phyloP scores from a whole-genome alignment of 805 yeast species.

The Ascoidea tarda region DNA sequence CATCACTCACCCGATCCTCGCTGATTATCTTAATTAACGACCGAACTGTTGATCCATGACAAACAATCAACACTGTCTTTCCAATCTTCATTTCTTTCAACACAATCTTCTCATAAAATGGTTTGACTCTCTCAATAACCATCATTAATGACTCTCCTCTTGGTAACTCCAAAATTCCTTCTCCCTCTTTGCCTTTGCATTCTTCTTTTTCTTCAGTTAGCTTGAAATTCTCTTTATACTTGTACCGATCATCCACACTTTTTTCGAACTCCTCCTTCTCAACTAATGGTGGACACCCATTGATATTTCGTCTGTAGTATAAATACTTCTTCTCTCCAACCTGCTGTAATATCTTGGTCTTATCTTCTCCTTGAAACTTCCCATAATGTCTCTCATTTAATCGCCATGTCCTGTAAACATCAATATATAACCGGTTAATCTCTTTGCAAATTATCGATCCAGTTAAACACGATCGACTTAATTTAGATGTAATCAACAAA shows the following conservation, averaged over 20 bases:
- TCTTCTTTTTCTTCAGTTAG: slow-evolving; percentile 9
- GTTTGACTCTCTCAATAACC: slow-evolving; percentile 54
- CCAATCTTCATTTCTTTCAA: slow-evolving; percentile 31
- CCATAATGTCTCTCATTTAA: slow-evolving; percentile 81
- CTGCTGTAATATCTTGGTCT: slow-evolving; percentile 46
- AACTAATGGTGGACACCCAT: slow-evolving; percentile 50
- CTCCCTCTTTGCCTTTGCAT: too few relatives aligned
- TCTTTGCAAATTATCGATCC: slow-evolving; percentile 30
- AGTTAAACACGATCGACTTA: slow-evolving; percentile 33
- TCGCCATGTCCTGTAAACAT: slow-evolving; percentile 60
- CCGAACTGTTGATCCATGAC: slow-evolving; percentile 75
- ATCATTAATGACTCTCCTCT: slow-evolving; percentile 60
- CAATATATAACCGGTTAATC: slow-evolving; percentile 18
- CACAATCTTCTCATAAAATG: slow-evolving; percentile 35
- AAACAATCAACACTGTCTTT: slow-evolving; percentile 52
- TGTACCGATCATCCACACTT: slow-evolving; percentile 13
- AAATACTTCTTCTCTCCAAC: slow-evolving; percentile 66
- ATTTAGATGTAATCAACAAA: slow-evolving; percentile 30
- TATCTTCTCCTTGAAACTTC: slow-evolving; percentile 64
- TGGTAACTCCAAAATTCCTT: slow-evolving; percentile 30
- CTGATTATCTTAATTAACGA: slow-evolving; percentile 59
- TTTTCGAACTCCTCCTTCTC: slow-evolving; percentile 29
- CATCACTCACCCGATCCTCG: slow-evolving; percentile 35
- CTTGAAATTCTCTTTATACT: slow-evolving; percentile 29
- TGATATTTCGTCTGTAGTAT: slow-evolving; percentile 67